phyloP scores from a whole-genome alignment of 805 yeast species.

The Nakazawaea pomicola region DNA sequence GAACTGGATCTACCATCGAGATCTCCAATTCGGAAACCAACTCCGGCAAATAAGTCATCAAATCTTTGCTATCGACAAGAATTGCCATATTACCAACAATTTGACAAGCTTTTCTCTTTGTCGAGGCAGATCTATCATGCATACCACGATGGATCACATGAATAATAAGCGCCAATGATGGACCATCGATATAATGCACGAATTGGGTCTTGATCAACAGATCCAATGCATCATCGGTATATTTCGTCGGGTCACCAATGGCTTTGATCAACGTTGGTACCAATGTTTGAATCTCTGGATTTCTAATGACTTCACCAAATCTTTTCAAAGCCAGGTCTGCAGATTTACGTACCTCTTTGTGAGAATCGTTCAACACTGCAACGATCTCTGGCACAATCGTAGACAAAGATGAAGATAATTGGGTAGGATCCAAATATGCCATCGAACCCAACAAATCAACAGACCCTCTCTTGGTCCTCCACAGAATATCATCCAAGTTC shows the following conservation, averaged over 20 bases:
- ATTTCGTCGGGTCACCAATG: constrained; percentile 90
- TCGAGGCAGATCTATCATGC: constrained; percentile 88
- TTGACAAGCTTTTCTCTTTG: constrained; percentile 92
- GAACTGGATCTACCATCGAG: constrained; percentile 98
- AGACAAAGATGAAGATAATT: constrained; percentile 82
- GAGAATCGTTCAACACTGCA: constrained; percentile 89
- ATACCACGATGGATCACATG: constrained; percentile 95
- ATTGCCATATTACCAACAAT: constrained; percentile 99
- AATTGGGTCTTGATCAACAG: constrained; percentile 85
- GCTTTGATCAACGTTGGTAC: constrained; percentile 88
- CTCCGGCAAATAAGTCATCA: constrained; percentile 75
- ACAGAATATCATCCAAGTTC: constrained; percentile 80
- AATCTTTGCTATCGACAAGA: constrained; percentile 82
- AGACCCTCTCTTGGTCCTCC: constrained; percentile 97
- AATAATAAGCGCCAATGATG: constrained; percentile 90
- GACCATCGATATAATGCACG: constrained; percentile 97
- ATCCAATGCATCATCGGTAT: constrained; percentile 85
- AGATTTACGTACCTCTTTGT: constrained; percentile 93
- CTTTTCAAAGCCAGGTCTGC: constrained; percentile 85
- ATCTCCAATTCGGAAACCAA: constrained; percentile 78
- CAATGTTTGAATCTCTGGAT: constrained; percentile 91
- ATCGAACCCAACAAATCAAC: constrained; percentile 94
- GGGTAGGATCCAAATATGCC: constrained; percentile 97
- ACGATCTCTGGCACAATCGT: constrained; percentile 95
- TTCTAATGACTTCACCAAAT: constrained; percentile 95